phyloP scores from a whole-genome alignment of 2,329 filamentous ascomycete species.

The Ophiocordyceps camponoti-leonardi region DNA sequence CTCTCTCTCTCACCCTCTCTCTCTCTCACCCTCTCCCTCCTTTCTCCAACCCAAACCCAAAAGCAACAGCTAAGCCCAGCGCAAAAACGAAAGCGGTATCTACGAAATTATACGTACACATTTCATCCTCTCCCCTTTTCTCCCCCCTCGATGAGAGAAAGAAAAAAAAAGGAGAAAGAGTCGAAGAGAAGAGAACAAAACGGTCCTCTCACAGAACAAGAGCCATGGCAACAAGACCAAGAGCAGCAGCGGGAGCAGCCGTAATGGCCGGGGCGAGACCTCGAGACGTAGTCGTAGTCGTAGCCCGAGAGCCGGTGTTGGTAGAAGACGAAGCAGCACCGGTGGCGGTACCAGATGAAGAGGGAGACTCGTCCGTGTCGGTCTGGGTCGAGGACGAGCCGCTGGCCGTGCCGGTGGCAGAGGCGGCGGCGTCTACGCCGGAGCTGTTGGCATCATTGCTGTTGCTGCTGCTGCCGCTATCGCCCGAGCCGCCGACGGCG shows the following conservation, averaged over 20 bases:
- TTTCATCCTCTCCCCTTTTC: no score
- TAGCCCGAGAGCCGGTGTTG: conserved; percentile 3
- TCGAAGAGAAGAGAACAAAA: no score
- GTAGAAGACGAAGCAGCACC: neutral
- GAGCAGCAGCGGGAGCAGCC: conserved; percentile 20
- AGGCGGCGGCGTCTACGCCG: conserved; percentile 3
- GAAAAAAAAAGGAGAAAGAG: neutral
- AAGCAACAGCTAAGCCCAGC: no score
- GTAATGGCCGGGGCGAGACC: conserved; percentile 5
- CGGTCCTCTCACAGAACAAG: conserved; percentile 36
- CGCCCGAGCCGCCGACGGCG: conserved; percentile 9
- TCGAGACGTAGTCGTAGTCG: conserved; percentile 7
- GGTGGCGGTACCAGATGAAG: neutral
- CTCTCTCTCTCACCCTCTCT: no score
- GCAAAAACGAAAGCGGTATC: no score
- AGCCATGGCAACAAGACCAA: conserved; percentile 31
- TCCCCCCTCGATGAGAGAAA: neutral
- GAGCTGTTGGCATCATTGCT: no score
- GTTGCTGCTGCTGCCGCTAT: conserved; percentile 18
- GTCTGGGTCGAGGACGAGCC: conserved; percentile 3
- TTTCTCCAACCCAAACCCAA: no score
- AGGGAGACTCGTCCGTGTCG: conserved; percentile 4
- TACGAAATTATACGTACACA: no score
- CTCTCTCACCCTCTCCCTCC: no score
- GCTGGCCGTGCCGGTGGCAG: neutral